These are phyloP conservation scores for Lasiodiplodia sp. DNA, from an alignment of 2,329 filamentous ascomycete species.

Conservation along the genomic window DNA sequence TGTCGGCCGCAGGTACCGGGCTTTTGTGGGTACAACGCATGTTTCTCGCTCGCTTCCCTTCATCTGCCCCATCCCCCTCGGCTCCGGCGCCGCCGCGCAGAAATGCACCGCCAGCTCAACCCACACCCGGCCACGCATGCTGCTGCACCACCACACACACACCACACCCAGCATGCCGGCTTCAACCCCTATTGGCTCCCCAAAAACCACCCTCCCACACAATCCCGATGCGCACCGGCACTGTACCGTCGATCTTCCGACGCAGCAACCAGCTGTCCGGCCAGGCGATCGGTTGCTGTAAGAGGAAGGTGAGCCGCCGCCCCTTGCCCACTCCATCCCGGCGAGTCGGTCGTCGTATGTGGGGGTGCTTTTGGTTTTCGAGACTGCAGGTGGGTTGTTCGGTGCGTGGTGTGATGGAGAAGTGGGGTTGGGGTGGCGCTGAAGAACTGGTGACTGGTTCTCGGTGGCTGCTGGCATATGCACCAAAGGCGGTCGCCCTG, in stretches of 20 bases:
- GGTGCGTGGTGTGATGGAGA: background rate
- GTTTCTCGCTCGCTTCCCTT: conserved; percentile 12
- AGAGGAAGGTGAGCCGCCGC: background rate
- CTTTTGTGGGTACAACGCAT: conserved; percentile 13
- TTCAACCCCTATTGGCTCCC: background rate
- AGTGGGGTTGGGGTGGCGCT: background rate
- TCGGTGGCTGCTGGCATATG: background rate
- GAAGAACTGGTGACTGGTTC: background rate
- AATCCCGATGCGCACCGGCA: background rate
- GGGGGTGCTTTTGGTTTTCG: background rate
- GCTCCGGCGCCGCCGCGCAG: background rate
- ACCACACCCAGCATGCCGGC: background rate
- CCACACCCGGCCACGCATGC: background rate
- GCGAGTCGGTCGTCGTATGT: background rate
- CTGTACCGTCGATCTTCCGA: background rate
- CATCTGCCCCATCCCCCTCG: background rate
- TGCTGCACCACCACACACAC: background rate
- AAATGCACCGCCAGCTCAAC: background rate
- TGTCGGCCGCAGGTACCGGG: conserved; percentile 1
- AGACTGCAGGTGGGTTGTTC: background rate
- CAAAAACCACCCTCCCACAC: background rate
- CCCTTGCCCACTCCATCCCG: background rate
- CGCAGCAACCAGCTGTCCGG: background rate
- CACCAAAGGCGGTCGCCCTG: background rate
- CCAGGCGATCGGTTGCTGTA: background rate